These are phyloP conservation scores for Graphilbum sp. DNA, from an alignment of 2,329 filamentous ascomycete genomes.

Conservation along the genomic window DNA sequence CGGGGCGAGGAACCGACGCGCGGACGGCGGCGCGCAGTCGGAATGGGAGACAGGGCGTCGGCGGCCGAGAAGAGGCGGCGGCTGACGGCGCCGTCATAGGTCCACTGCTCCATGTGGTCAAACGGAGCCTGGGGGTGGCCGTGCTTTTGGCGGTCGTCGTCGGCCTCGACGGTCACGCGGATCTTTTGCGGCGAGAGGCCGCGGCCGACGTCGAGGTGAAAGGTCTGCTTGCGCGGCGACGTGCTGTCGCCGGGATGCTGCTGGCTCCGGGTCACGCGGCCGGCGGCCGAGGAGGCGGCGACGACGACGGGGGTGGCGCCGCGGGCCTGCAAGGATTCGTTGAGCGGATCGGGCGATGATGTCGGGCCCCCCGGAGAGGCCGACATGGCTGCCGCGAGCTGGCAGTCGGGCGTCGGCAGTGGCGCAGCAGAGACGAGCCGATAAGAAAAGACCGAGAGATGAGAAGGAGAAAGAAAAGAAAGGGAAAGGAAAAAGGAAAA, in stretches of 20 bases:
- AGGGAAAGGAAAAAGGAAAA: too few species aligned
- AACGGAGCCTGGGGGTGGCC: too few species aligned
- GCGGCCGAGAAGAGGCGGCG: conserved; percentile 15
- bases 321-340: conserved; percentile 16
- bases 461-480: neutral
- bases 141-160: conserved; percentile 10
- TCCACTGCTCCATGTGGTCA: neutral
- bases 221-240: conserved; percentile 39
- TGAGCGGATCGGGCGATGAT: conserved; percentile 35
- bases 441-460: neutral
- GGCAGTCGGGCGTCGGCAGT: neutral
- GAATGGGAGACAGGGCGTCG: conserved; percentile 18
- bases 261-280: conserved; percentile 18
- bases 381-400: neutral
- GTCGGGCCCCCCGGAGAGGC: conserved; percentile 13
- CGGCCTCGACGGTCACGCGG: conserved; percentile 38
- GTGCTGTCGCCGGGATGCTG: conserved; percentile 15
- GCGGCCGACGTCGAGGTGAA: conserved; percentile 38
- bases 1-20: too few species aligned
- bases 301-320: neutral
- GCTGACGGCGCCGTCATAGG: conserved; percentile 13
- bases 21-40: conserved; percentile 17
- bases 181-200: conserved; percentile 32
- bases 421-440: neutral
- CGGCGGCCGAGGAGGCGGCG: too few species aligned